Conservation (phyloP, 2,329 filamentous ascomycete species). For the Phoma herbarum region DNA sequence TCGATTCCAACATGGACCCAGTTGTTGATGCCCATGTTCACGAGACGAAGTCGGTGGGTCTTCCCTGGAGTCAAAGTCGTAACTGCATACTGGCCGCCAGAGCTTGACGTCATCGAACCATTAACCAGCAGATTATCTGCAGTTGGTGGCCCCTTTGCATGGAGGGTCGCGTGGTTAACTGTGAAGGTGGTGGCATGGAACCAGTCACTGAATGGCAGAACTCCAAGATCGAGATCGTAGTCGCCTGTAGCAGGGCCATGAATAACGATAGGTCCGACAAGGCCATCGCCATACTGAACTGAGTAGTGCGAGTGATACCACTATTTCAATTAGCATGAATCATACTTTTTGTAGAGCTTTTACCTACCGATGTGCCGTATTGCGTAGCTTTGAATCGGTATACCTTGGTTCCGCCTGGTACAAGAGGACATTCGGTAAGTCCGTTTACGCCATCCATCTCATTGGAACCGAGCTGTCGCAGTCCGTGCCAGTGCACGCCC, state of each 20-base stretch:
- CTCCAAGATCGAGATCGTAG: conserved; percentile 56
- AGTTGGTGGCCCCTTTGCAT: conserved; percentile 51
- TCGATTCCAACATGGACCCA: conserved; percentile 36
- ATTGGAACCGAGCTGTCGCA: conserved; percentile 54
- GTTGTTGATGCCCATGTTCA: conserved; percentile 50
- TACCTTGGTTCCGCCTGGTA: conserved; percentile 59
- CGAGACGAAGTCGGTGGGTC: conserved; percentile 55
- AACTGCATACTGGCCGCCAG: conserved; percentile 45
- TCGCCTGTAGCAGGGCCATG: conserved; percentile 52
- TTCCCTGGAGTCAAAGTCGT: conserved; percentile 52
- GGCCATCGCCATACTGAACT: conserved; percentile 53
- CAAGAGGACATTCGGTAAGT: conserved; percentile 72
- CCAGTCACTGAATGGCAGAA: conserved; percentile 52
- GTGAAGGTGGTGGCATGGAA: conserved; percentile 41
- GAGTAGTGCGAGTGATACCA: conserved; percentile 57
- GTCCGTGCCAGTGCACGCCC: conserved; percentile 62
- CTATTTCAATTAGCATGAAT: conserved; percentile 51
- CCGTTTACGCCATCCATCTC: conserved; percentile 58
- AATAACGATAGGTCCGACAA: conserved; percentile 54
- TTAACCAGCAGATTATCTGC: conserved; percentile 61
- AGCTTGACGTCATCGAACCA: conserved; percentile 61
- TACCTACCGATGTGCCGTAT: conserved; percentile 44
- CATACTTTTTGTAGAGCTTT: conserved; percentile 39
- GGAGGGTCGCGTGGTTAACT: conserved; percentile 46
- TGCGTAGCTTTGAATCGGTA: conserved; percentile 50